These are phyloP conservation scores for Aspergillus saccharolyticus DNA, from an alignment of 495 filamentous ascomycete genomes.

Conservation along the genomic window DNA sequence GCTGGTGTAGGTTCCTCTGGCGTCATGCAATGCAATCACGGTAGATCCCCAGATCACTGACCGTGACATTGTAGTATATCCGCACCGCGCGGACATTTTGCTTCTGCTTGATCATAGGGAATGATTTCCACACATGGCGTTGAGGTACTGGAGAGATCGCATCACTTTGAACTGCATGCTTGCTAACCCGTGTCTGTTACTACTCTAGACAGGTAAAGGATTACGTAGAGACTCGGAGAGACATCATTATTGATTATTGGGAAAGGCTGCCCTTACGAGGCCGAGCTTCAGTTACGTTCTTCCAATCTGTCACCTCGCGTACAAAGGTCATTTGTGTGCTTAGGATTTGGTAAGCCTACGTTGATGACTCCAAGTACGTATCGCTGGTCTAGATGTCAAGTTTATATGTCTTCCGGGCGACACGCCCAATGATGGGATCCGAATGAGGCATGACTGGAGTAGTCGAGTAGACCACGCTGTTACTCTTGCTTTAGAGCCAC, in stretches of 20 bases:
- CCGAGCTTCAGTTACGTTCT: no score
- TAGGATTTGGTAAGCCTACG: not conserved
- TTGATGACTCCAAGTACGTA: not conserved
- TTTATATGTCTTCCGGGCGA: no score
- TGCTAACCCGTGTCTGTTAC: no score
- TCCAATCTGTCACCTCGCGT: no score
- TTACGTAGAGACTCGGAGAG: no score
- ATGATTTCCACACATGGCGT: not conserved
- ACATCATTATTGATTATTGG: no score
- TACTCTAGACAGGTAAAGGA: no score
- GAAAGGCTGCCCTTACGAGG: no score
- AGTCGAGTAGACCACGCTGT: not conserved
- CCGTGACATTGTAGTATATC: conserved; percentile 25
- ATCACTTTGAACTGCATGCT: not conserved
- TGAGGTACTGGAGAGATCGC: not conserved
- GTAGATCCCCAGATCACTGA: no score
- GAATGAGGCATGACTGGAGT: not conserved
- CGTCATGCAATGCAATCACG: no score
- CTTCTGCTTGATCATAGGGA: conserved; percentile 23
- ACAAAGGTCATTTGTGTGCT: no score
- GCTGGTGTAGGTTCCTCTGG: conserved; percentile 52
- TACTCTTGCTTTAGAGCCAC: not conserved
- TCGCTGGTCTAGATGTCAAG: not conserved
- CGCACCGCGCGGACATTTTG: conserved; percentile 33
- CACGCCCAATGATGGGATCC: not conserved